These are phyloP conservation scores for Litchi chinensis DNA, from an alignment of 345 rosid species.

Conservation along the genomic window DNA sequence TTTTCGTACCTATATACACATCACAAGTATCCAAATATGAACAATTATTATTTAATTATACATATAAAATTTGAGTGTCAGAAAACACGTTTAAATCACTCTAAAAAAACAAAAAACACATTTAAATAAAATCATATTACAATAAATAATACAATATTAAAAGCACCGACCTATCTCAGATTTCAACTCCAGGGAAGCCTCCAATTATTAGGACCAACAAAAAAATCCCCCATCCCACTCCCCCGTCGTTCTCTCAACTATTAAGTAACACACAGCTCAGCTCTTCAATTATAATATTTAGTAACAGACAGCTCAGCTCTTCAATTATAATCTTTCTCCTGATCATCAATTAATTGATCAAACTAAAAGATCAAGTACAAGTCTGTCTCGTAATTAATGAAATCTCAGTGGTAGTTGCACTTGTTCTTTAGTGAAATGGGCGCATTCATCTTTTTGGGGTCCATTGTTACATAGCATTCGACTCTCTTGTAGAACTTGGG, in stretches of 20 bases:
- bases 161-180: not conserved
- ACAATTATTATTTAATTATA: not conserved
- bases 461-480: conserved; percentile 51
- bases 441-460: conserved; percentile 51
- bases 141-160: not conserved
- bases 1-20: no score
- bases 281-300: not conserved
- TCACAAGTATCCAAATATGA: not conserved
- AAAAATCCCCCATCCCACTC: not conserved
- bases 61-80: not conserved
- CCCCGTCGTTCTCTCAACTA: not conserved
- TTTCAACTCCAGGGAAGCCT: not conserved
- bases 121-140: not conserved
- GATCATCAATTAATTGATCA: not conserved
- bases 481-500: conserved; percentile 58
- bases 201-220: no score
- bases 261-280: not conserved
- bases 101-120: not conserved
- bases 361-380: not conserved
- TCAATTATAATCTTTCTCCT: not conserved
- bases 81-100: not conserved
- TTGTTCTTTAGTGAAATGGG: conserved; percentile 48
- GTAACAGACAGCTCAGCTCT: not conserved
- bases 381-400: not conserved
- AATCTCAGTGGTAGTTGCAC: conserved; percentile 44